phyloP scores from a whole-genome alignment of 2,329 filamentous ascomycete genomes.

The Chrysoporthe austroafricana region DNA sequence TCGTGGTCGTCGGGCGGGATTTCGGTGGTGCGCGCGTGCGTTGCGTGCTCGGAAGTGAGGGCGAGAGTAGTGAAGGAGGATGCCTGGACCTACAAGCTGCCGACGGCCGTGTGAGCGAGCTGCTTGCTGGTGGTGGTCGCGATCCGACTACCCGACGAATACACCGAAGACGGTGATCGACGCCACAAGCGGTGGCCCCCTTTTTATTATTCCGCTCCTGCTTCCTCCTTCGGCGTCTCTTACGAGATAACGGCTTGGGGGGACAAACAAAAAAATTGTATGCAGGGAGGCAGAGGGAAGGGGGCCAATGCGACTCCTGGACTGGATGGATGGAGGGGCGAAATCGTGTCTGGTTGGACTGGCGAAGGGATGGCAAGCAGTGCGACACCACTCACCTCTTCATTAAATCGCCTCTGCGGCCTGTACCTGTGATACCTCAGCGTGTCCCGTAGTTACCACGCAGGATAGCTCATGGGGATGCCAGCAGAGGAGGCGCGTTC shows the following conservation, averaged over 20 bases:
- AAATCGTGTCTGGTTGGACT: slow-evolving; percentile 16
- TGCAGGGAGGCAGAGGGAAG: slow-evolving; percentile 27
- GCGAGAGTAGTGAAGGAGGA: background rate
- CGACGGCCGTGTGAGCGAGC: background rate
- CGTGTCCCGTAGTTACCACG: background rate
- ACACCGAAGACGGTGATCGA: slow-evolving; percentile 2
- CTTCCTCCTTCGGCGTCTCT: slow-evolving; percentile 5
- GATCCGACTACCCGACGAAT: background rate
- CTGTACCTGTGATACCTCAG: slow-evolving; percentile 7
- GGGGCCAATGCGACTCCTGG: slow-evolving; percentile 18
- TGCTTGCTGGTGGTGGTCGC: background rate
- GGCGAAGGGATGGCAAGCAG: slow-evolving; percentile 12
- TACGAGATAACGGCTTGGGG: background rate
- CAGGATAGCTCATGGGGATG: background rate
- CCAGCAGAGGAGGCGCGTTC: too few relatives aligned
- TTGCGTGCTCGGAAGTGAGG: background rate
- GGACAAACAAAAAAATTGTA: slow-evolving; percentile 2
- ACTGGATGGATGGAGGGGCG: slow-evolving; percentile 16
- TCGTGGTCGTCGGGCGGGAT: background rate
- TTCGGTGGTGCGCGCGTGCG: too few relatives aligned
- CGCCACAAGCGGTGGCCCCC: too few relatives aligned
- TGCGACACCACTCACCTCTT: slow-evolving; percentile 17
- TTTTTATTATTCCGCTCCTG: background rate
- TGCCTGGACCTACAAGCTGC: background rate
- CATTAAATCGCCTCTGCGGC: too few relatives aligned